Evolutionary conservation across 768 basidiomycete species (phyloP), one percentile per base, ranked within the genome.

Genomic region (Hysterangium stoloniferum): DNA sequence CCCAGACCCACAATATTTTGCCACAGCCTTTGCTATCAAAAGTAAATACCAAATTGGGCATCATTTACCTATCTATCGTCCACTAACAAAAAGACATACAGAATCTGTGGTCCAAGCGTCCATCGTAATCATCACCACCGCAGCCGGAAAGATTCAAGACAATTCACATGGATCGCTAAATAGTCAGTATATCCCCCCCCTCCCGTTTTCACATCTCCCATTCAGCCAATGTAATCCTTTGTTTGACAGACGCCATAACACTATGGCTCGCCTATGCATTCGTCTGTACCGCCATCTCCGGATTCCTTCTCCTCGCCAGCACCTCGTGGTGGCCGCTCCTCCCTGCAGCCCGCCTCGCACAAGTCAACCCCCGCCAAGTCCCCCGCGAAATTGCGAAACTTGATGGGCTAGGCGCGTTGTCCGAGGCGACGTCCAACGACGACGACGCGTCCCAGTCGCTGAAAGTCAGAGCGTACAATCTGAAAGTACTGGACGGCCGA

Each of bases 61-160:
- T 51, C 24, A 20, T 28, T 45, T 37, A 48, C 27, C 24, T n/a
- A 2, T 34, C 5, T n/a, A 31, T 3, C 50, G 33, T 19, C 48
- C 46, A 36, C 29, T 27, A 29, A 19, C 24, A 11, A 19, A n/a
- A n/a, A n/a, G 34, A 9, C 11, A 17, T 28, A 6, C 56, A 71
- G 70, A 71, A 57, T 71, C 69, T 25, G 64, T 69, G 24, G 66
- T 71, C 1, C 71, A 72, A 54, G 70, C 66, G 6, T 68, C 66
- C 27, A 68, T 70, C 41, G 68, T 71, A 22, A 71, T 72, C 55
- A 69, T 71, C 56, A 70, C 70, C 7, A 69, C 65, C 15, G 70
- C 67, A 0, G 68, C 70, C 3, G 70, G 71, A 17, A 66, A 66
- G 51, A 57, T 71, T 11, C 71, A 72, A 56, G 71, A 70, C 56